Evolutionary conservation across 257 asterid genomes (phyloP).

Genomic region (Solanum commersonii): DNA sequence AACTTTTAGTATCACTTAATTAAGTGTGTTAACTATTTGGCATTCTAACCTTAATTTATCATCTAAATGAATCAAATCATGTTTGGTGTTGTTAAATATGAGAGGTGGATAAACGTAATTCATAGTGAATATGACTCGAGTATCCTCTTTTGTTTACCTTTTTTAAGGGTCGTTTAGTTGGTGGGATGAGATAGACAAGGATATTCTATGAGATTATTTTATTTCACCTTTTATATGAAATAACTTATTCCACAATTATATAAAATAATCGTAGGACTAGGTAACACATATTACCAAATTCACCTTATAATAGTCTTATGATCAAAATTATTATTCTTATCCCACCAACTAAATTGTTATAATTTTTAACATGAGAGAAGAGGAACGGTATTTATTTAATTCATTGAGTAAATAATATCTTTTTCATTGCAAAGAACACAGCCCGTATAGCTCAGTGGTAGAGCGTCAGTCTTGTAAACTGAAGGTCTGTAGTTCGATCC

Average conservation of each 20-base stretch:
- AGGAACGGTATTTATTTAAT: background rate
- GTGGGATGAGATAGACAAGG: background rate
- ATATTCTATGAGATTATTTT: background rate
- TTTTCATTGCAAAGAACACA: fast-evolving
- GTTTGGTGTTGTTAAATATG: background rate
- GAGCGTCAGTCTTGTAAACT: slow-evolving; percentile 79
- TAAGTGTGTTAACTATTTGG: background rate
- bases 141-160: background rate
- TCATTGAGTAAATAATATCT: fast-evolving
- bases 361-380: too few relatives aligned
- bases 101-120: background rate
- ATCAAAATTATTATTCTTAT: too few relatives aligned
- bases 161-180: background rate
- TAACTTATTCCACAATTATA: background rate
- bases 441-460: slow-evolving; percentile 64
- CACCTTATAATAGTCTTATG: background rate
- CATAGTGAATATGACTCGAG: background rate
- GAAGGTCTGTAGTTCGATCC: slow-evolving; percentile 77
- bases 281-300: background rate
- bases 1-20: background rate
- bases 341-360: background rate
- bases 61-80: background rate
- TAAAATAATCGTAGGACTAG: too few relatives aligned
- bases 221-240: background rate
- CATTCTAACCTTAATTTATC: background rate